phyloP scores from a whole-genome alignment of 164 flowering plant species.

The Nelumbo lutea region DNA sequence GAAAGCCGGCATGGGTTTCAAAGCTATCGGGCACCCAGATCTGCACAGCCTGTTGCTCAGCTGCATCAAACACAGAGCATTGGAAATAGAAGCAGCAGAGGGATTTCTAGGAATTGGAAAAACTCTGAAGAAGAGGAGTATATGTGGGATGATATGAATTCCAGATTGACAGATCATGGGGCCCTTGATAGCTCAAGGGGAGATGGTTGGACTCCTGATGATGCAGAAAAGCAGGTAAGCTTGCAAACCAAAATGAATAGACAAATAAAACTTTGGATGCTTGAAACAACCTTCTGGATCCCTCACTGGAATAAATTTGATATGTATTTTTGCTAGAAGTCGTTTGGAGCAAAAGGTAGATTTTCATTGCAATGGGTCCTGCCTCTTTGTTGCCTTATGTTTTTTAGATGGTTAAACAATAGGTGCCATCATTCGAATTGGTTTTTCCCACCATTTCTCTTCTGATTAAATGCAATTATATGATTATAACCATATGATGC shows the following conservation, averaged over 20 bases:
- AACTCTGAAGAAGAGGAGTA: constrained; percentile 94
- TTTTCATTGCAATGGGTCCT: constrained; percentile 6
- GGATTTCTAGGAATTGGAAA: constrained; percentile 60
- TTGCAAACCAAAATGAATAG: neutral
- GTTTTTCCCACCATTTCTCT: no score
- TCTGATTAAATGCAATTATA: no score
- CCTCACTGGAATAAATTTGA: constrained; percentile 1
- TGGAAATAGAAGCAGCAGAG: constrained; percentile 30
- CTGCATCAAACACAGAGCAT: constrained; percentile 19
- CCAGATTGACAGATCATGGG: constrained; percentile 41
- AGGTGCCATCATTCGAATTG: no score
- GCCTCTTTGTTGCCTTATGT: neutral
- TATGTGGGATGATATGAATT: constrained; percentile 72
- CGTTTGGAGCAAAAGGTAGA: constrained; percentile 7
- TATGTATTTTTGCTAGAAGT: constrained; percentile 9
- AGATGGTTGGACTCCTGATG: constrained; percentile 45
- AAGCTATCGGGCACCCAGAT: constrained; percentile 28
- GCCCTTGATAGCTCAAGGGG: constrained; percentile 32
- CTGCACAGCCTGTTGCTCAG: constrained; percentile 28
- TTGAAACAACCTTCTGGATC: constrained; percentile 7
- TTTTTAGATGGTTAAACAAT: no score
- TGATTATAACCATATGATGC: no score
- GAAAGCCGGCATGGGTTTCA: constrained; percentile 33
- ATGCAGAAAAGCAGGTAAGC: constrained; percentile 46
- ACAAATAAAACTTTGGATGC: constrained; percentile 3